Evolutionary conservation across 2,329 filamentous ascomycete species (phyloP), one percentile per base, ranked within the genome.

Genomic region (Keithomyces neogunnii): DNA sequence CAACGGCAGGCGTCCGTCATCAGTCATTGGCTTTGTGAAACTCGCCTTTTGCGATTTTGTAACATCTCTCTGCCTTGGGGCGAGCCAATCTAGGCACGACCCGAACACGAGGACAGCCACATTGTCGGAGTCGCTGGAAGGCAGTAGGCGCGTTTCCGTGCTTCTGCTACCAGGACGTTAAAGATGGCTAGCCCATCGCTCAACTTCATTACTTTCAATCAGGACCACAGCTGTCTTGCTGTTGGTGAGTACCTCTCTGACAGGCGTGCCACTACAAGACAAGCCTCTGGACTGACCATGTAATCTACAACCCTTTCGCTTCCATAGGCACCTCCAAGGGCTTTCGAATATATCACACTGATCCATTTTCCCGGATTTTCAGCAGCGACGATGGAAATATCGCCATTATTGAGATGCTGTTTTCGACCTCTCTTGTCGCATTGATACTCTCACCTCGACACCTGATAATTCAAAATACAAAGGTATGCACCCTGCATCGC

Each of bases 151-250:
- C 45, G 26, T 30, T 31, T 11, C 33, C 28, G 26, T 47, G 40
- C 39, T 45, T 40, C 32, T 44, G 30, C 28, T 39, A 29, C 35
- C 32, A 39, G 47, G 50, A 48, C 46, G 50, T 55, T 55, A 63
- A 73, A 60, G 54, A 89, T 89, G 84, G 73, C 84, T 57, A 77
- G 66, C 57, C 84, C 86, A 67, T 74, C 83, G 47, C 89, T 97
- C 75, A 99, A 99, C 72, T 99, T 95, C 73, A 89, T 99, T 63
- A 96, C 92, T 42, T 99, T 97, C 73, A 99, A 99, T 72, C 93
- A 99, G 76, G 93, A 99, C 76, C 90, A 96, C 75, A 95, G 88
- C 78, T 92, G 92, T 70, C 79, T 99, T 58, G 92, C 92, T 73
- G 91, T 99, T 61, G 92, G 89, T 90, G 76, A 65, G 85, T 70